Evolutionary conservation across 2,329 filamentous ascomycete species (phyloP), one percentile per base, ranked within the genome.

Genomic region (Aspergillus caelatus): DNA sequence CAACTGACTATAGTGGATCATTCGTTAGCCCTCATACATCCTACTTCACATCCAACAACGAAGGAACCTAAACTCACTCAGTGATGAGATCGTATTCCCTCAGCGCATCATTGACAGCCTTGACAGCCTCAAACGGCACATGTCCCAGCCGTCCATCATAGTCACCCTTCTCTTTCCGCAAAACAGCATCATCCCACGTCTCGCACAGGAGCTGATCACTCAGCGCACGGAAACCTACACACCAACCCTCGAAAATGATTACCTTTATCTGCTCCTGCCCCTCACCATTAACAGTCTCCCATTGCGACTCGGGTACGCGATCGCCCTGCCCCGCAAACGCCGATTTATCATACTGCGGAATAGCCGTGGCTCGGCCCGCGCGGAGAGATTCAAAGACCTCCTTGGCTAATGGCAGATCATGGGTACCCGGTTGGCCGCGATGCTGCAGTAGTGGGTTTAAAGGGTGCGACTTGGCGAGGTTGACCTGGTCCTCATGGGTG

Each of bases 201-300:
- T 82, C 80, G 69, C 83, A 83, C 4, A 88, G 75, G 32, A 83
- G 82, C 4, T 86, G 75, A 6, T 84, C 82, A n/a, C 79, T 70
- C 14, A 94, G 77, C 0, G 90, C 78, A 7, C 89, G 87, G 79
- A 97, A 97, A 3, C 93, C 94, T 14, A 96, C 88, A 76, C 91
- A 95, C 94, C 93, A 97, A 21, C 94, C 93, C 77, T 97, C 93
- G 67, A 97, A 89, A 58, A 97, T 86, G 26, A 97, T 84, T 8
- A 94, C 87, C 58, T 85, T 83, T 2, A 87, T 71, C 46, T 70
- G 75, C 11, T 71, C 58, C 36, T 78, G 64, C 1, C 69, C 75
- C 4, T 78, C 63, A 26, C 62, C 62, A 63, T 83, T 84, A 32
- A 82, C 77, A 28, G 85, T 78, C 30, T 83, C 79, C 91, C 93